Percentiles rank a stretch among this genome's conserved stretches.
Evolutionary conservation across 768 basidiomycete genomes (phyloP).

Genomic region (Tulasnella sp.): DNA sequence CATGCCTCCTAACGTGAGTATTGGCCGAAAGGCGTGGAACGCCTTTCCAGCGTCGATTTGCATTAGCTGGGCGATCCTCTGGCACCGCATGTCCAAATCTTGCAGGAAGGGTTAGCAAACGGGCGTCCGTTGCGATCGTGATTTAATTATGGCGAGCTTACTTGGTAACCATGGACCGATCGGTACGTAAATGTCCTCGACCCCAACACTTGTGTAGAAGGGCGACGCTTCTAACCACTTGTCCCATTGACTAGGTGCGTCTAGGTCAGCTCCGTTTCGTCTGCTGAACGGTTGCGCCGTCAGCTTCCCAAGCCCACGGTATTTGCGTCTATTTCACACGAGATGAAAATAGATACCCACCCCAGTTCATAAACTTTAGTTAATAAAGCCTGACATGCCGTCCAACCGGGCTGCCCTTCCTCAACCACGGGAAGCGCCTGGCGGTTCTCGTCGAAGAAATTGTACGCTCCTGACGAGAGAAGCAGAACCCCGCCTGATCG

Average conservation of each 20-base stretch:
- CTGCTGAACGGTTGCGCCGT: conserved; percentile 9
- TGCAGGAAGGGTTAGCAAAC: not conserved
- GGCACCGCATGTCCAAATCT: conserved; percentile 22
- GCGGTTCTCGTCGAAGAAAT: conserved; percentile 10
- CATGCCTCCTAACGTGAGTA: not conserved
- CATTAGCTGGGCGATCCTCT: conserved; percentile 8
- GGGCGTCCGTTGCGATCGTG: too few species aligned
- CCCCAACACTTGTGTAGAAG: conserved; percentile 17
- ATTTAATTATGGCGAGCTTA: not conserved
- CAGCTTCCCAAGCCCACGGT: not conserved
- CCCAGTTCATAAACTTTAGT: not conserved
- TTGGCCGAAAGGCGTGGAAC: not conserved
- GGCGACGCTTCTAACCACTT: conserved; percentile 11
- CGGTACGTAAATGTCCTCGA: conserved; percentile 22
- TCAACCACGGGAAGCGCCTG: conserved; percentile 4
- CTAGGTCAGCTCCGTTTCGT: not conserved
- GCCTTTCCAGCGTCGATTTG: not conserved
- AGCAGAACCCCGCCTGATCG: conserved; percentile 10
- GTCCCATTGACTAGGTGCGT: conserved; percentile 11
- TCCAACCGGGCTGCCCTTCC: conserved; percentile 25
- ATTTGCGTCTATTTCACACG: not conserved
- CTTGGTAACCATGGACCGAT: conserved; percentile 21
- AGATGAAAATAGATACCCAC: not conserved
- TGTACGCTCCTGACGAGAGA: conserved; percentile 1
- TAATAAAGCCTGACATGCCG: not conserved